Evolutionary conservation across 495 filamentous ascomycete genomes (phyloP).

Genomic region (Mytilinidion resinicola): DNA sequence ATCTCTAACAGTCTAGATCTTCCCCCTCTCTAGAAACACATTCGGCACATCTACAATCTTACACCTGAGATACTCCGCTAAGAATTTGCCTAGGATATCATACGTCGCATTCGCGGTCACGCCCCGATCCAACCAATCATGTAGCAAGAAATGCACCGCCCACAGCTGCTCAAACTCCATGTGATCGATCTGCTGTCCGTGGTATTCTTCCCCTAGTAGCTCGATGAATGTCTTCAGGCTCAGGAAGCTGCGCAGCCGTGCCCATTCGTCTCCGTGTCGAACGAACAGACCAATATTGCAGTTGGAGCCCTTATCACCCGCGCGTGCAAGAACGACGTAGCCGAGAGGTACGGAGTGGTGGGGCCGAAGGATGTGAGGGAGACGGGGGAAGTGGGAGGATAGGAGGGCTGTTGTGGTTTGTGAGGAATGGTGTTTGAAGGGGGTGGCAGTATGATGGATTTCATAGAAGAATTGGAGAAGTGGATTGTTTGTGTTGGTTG

Average conservation of each 20-base stretch:
- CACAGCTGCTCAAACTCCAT: conserved; percentile 28
- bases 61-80: conserved; percentile 15
- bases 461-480: too few species aligned
- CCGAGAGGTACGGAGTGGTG: conserved; percentile 25
- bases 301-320: conserved; percentile 28
- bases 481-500: too few species aligned
- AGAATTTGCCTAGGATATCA: conserved; percentile 32
- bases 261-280: conserved; percentile 35
- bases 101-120: conserved; percentile 28
- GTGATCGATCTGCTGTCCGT: conserved; percentile 30
- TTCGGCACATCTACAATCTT: conserved; percentile 22
- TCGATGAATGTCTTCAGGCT: conserved; percentile 32
- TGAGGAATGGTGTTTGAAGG: neutral
- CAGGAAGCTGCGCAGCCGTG: conserved; percentile 33
- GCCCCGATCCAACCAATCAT: conserved; percentile 32
- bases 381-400: conserved; percentile 22
- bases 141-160: conserved; percentile 34
- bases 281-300: conserved; percentile 32
- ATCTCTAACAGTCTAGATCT: neutral
- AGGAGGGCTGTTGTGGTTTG: conserved; percentile 19
- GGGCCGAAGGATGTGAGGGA: conserved; percentile 20
- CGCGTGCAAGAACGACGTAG: conserved; percentile 26
- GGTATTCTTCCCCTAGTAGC: conserved; percentile 35
- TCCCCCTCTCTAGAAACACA: conserved; percentile 19
- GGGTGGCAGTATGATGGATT: too few species aligned